Percentiles rank a stretch among this genome's conserved stretches.
Conservation (phyloP, 1,139 yeast genomes). For the Ashbya aceris region DNA sequence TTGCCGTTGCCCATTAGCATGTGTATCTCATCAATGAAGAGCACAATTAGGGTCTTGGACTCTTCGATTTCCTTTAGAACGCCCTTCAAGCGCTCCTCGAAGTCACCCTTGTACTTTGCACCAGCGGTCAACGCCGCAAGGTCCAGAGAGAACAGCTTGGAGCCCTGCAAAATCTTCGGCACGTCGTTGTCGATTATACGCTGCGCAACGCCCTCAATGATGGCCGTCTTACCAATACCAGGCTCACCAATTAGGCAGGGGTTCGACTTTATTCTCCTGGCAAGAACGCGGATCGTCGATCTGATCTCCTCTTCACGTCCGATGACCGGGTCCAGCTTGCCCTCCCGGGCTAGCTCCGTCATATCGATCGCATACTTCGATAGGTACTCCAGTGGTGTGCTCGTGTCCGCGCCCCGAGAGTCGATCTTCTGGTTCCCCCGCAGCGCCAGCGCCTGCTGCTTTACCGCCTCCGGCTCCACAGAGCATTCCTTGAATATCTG, state of each 20-base stretch:
- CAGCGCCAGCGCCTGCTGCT: constrained; percentile 70
- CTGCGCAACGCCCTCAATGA: constrained; percentile 97
- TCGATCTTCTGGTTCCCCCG: constrained; percentile 92
- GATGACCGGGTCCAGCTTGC: constrained; percentile 94
- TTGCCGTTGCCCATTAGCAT: constrained; percentile 99
- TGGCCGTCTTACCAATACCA: constrained; percentile 98
- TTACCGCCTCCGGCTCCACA: constrained; percentile 61
- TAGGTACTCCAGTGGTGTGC: constrained; percentile 73
- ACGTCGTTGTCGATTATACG: constrained; percentile 93
- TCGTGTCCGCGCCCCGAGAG: constrained; percentile 88
- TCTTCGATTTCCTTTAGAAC: constrained; percentile 89
- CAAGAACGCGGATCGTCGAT: constrained; percentile 84
- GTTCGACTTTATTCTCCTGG: constrained; percentile 93
- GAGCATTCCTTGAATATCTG: constrained; percentile 66
- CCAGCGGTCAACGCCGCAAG: constrained; percentile 97
- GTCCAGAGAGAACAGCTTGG: constrained; percentile 79
- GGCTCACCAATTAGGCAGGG: constrained; percentile 97
- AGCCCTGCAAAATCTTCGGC: constrained; percentile 72
- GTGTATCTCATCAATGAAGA: constrained; percentile 94
- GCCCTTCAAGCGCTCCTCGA: constrained; percentile 95
- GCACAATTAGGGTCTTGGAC: constrained; percentile 72
- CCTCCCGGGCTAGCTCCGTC: constrained; percentile 88
- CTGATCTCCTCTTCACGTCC: constrained; percentile 98
- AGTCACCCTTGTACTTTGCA: constrained; percentile 97
- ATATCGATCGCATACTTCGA: constrained; percentile 85